These are phyloP conservation scores for Corrigiola litoralis DNA, from an alignment of 179 eudicot species.

Conservation along the genomic window DNA sequence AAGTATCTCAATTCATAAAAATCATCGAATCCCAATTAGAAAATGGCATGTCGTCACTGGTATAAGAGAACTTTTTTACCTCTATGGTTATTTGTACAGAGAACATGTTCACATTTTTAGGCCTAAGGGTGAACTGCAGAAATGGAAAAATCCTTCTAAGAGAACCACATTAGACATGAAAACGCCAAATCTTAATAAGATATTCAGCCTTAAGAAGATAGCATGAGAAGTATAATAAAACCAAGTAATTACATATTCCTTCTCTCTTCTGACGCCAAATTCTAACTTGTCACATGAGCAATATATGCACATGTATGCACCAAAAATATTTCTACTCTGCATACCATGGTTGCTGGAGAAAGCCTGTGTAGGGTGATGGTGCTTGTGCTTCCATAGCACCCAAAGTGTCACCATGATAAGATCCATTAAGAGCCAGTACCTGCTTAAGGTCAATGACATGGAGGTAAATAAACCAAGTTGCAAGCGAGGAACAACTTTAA, in stretches of 20 bases:
- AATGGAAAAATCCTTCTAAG: too few relatives aligned
- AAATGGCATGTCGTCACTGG: too few relatives aligned
- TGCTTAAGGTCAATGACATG: slow-evolving; percentile 17
- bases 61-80: too few relatives aligned
- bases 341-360: slow-evolving; percentile 99
- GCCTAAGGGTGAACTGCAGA: too few relatives aligned
- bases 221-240: too few relatives aligned
- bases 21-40: too few relatives aligned
- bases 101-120: too few relatives aligned
- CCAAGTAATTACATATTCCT: too few relatives aligned
- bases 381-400: slow-evolving; percentile 99
- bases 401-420: slow-evolving; percentile 97
- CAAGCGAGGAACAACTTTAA: neutral
- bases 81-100: too few relatives aligned
- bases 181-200: too few relatives aligned
- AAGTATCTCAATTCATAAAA: neutral
- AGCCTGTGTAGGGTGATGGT: slow-evolving; percentile 82
- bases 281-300: neutral
- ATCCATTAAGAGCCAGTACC: slow-evolving; percentile 92
- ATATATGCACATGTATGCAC: neutral
- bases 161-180: too few relatives aligned
- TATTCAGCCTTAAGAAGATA: too few relatives aligned
- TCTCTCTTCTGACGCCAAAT: neutral
- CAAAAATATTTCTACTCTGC: neutral
- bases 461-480: neutral